Conservation (phyloP, 208 protist genomes). For the Trypanosoma mega region DNA sequence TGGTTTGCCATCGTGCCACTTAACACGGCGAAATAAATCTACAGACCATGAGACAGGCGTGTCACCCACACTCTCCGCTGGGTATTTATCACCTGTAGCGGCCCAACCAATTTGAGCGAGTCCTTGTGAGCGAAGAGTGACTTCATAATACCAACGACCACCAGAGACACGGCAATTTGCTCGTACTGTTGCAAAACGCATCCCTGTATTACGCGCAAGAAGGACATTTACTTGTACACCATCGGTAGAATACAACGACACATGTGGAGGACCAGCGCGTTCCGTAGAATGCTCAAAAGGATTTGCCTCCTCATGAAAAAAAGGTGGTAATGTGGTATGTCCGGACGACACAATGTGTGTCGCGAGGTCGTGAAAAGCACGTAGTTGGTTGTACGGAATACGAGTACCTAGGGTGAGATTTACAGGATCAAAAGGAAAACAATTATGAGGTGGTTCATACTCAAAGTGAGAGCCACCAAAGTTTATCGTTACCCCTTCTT, state of each 20-base stretch:
- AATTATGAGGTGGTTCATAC: conserved; percentile 64
- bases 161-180: conserved; percentile 79
- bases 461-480: conserved; percentile 89
- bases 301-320: conserved; percentile 84
- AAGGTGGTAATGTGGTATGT: conserved; percentile 68
- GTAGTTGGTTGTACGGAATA: conserved; percentile 89
- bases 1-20: conserved; percentile 81
- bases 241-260: conserved; percentile 68
- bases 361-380: conserved; percentile 80
- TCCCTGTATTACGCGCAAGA: conserved; percentile 71
- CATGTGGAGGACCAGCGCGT: conserved; percentile 80
- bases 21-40: conserved; percentile 83
- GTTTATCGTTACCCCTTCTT: conserved; percentile 75
- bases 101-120: conserved; percentile 92
- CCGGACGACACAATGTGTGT: conserved; percentile 67
- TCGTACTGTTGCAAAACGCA: conserved; percentile 66
- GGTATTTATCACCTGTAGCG: conserved; percentile 26
- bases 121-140: conserved; percentile 84
- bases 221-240: conserved; percentile 72
- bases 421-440: conserved; percentile 77
- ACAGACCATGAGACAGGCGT: conserved; percentile 80
- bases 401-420: conserved; percentile 71
- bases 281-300: conserved; percentile 77
- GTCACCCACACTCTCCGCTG: conserved; percentile 73
- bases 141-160: conserved; percentile 91